A percentile compares a stretch with the other conserved stretches of the same genome.
Evolutionary conservation across 2,329 filamentous ascomycete genomes (phyloP).

Genomic region (Trichoderma polysporum): DNA sequence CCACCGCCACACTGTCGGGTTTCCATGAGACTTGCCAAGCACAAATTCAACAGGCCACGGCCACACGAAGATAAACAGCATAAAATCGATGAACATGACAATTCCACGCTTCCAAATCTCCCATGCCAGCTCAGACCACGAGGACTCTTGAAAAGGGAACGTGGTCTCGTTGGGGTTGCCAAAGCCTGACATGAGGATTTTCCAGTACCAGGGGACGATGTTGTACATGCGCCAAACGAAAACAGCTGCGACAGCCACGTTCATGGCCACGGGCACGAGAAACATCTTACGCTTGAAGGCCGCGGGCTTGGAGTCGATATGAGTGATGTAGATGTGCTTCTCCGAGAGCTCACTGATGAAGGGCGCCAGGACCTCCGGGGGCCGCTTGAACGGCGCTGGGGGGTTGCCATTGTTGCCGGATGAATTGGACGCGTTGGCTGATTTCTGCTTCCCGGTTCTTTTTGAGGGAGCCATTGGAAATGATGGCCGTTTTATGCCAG

Average conservation of each 20-base stretch:
- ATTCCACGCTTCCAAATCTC: slow-evolving; percentile 60
- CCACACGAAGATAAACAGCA: slow-evolving; percentile 66
- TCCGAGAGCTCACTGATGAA: slow-evolving; percentile 67
- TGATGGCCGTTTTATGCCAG: background rate
- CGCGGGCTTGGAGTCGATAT: slow-evolving; percentile 70
- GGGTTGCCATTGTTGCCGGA: slow-evolving; percentile 36
- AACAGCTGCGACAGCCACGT: slow-evolving; percentile 62
- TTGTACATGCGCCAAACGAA: slow-evolving; percentile 68
- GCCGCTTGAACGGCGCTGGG: slow-evolving; percentile 67
- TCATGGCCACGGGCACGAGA: slow-evolving; percentile 73
- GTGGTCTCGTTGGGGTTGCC: slow-evolving; percentile 66
- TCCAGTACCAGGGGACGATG: slow-evolving; percentile 71
- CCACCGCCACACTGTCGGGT: slow-evolving; percentile 71
- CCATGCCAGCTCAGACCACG: slow-evolving; percentile 56
- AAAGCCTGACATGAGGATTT: slow-evolving; percentile 62
- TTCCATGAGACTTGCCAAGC: slow-evolving; percentile 56
- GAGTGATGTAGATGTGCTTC: slow-evolving; percentile 76
- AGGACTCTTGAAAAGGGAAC: slow-evolving; percentile 57
- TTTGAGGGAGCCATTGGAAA: slow-evolving; percentile 36
- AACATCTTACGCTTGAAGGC: slow-evolving; percentile 83
- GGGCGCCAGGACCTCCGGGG: slow-evolving; percentile 60
- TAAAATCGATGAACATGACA: slow-evolving; percentile 72
- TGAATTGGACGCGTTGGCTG: slow-evolving; percentile 24
- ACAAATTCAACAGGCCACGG: slow-evolving; percentile 75
- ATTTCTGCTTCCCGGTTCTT: slow-evolving; percentile 35